Base-by-base conservation (phyloP, 176 grass and related monocot species). In the Lolium multiflorum region DNA sequence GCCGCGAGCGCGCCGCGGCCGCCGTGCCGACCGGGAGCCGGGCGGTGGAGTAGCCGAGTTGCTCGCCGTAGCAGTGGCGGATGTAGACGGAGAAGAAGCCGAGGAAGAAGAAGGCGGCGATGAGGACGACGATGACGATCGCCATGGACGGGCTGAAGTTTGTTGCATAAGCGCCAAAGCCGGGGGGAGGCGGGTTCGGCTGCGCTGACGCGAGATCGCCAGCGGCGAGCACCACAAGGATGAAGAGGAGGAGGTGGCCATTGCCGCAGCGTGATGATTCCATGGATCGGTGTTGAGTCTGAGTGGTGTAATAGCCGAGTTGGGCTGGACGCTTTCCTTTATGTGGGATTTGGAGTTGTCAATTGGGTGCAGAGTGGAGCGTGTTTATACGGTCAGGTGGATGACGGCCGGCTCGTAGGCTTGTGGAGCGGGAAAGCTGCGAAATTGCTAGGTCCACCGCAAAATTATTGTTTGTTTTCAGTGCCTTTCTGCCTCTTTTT, bases 21-120 rank as follows among this genome's bases (percentile, higher is more conserved):
- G 35, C 41, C 20, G n/a, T 68, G 24, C 74, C 66, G 66, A 15
- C 1, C 0, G 65, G 80, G 24, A 52, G 17, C 3, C 48, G 64
- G 14, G 0, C 16, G 74, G 74, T 2, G 7, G 80, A 3, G 76
- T 84, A 76, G 83, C 44, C 15, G 9, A 63, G 1, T 11, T 35
- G 1, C 35, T 73, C 86, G 28, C 88, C 81, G 62, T 81, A 66
- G 88, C 89, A 94, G 85, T 92, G 91, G 46, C 96, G 96, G 73
- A 92, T 21, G 86, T 92, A 98, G 77, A 98, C 83, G 63, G 93
- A 95, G 78, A 94, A 98, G 90, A 95, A 98, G 2, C 93, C 91
- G 13, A 95, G 90, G 77, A 98, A 84, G 86, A 98, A 95, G 88
- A 95, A 95, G 80, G 81, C 88, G 4, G 81, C 74, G 83, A 98